phyloP scores from a whole-genome alignment of 176 grass and related monocot genomes.

The Oropetium thomaeum region DNA sequence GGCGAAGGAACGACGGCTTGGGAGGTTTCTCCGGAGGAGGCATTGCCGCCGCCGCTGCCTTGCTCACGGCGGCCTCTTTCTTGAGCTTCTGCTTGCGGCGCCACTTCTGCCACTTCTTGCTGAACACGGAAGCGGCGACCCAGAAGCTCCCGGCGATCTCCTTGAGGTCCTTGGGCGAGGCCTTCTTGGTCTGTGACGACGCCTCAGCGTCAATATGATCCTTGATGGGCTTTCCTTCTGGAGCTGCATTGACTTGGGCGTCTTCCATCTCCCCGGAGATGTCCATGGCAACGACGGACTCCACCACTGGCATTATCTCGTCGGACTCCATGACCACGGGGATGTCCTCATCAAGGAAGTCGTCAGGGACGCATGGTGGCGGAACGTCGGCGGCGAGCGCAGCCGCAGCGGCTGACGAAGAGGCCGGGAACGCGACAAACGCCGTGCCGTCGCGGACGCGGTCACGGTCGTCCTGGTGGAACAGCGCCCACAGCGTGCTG shows the following conservation, averaged over 20 bases:
- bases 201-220: constrained; percentile 80
- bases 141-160: constrained; percentile 96
- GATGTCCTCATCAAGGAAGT: constrained; percentile 55
- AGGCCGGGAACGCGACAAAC: constrained; percentile 39
- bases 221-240: constrained; percentile 56
- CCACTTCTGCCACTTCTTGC: constrained; percentile 99
- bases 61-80: constrained; percentile 71
- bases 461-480: constrained; percentile 85
- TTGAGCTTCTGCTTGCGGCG: constrained; percentile 93
- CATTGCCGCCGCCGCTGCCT: constrained; percentile 49
- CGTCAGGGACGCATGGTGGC: constrained; percentile 27
- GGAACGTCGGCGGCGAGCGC: constrained; percentile 39
- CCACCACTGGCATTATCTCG: constrained; percentile 66
- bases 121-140: constrained; percentile 93
- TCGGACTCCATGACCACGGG: constrained; percentile 52
- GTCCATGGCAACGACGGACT: constrained; percentile 44
- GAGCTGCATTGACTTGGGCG: constrained; percentile 16
- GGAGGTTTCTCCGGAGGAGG: constrained; percentile 42
- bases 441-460: constrained; percentile 53
- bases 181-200: constrained; percentile 48
- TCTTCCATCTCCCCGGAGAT: constrained; percentile 75
- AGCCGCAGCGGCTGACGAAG: constrained; percentile 38
- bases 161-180: constrained; percentile 73
- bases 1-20: constrained; percentile 55
- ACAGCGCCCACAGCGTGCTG: constrained; percentile 88